These are phyloP conservation scores for Chlamydomonas sp. DNA, from an alignment of 139 green algal species.

Conservation along the genomic window DNA sequence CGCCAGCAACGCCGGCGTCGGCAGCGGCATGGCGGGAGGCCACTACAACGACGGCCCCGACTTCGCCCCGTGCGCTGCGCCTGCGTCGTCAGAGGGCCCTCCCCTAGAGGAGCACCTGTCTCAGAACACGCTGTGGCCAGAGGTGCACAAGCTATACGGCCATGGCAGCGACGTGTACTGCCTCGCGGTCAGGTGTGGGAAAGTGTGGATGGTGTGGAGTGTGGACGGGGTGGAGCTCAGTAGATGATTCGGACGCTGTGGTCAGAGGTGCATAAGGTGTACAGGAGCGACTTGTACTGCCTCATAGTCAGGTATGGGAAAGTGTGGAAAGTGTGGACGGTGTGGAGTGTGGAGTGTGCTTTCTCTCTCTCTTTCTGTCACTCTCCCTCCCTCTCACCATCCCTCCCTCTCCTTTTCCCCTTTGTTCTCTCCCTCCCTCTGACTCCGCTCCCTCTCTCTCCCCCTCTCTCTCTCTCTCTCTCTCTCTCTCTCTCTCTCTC, in stretches of 20 bases:
- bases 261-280: slow-evolving; percentile 31
- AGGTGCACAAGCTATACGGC: slow-evolving; percentile 92
- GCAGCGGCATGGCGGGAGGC: slow-evolving; percentile 16
- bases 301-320: no score
- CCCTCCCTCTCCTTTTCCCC: no score
- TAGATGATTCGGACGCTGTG: slow-evolving; percentile 20
- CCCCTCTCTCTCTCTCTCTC: no score
- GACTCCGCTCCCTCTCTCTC: no score
- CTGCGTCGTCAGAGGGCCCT: slow-evolving; percentile 42
- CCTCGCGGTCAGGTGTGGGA: slow-evolving; percentile 50
- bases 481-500: no score
- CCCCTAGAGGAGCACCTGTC: slow-evolving; percentile 89
- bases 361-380: no score
- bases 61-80: slow-evolving; percentile 59
- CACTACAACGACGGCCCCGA: slow-evolving; percentile 70
- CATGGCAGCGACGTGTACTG: slow-evolving; percentile 87
- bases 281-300: not conserved
- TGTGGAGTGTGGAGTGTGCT: no score
- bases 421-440: no score
- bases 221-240: slow-evolving; percentile 64
- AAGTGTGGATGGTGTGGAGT: slow-evolving; percentile 64
- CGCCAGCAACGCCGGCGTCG: no score
- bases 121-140: slow-evolving; percentile 86
- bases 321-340: no score
- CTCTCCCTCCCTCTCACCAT: no score